Evolutionary conservation across 2,329 filamentous ascomycete genomes (phyloP), one percentile per base, ranked within the genome.

Genomic region (Hymenoscyphus linearis): DNA sequence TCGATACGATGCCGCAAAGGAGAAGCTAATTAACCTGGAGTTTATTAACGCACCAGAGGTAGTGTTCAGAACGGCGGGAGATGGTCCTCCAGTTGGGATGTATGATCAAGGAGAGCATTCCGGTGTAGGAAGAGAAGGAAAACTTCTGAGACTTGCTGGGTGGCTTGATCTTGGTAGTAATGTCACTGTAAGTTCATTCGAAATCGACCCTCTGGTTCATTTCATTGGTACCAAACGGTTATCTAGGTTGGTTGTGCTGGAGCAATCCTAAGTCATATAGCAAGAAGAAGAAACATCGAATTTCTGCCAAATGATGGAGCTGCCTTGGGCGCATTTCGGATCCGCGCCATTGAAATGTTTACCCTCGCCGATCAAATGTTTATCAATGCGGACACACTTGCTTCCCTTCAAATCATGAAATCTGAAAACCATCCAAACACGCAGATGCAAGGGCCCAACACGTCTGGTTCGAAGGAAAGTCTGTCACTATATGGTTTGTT

Each of bases 401-500:
- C 85, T 14, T 92, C 92, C 1, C 81, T 99, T 9, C 93, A 97
- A 69, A 90, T 99, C 31, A 80, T 96, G 27, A 87, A 89, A 60
- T 85, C 88, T 1, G 93, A 97, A 72, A 84, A 84, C 12, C 91
- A 96, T 73, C 93, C 91, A 4, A 92, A 91, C 70, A 86, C 84
- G 55, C 89, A 93, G 64, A 89, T 87, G 67, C 87, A 89, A 75
- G 89, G 89, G 0, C 84, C 86, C 2, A 82, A 80, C 6, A 81
- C 78, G 27, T 85, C 82, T 1, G 86, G 83, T 22, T 82, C 83
- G 0, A 96, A 93, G 73, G 92, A 96, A 75, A 89, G 85, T 16
- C 79, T 95, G 1, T 98, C 91, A 0, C 77, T 96, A 0, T 96
- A 89, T 72, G 93, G 90, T 0, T 77, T 98, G 0, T 96, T 97